These are phyloP conservation scores for Irpex sp. DNA, from an alignment of 1,284 basidiomycete genomes.

Conservation along the genomic window DNA sequence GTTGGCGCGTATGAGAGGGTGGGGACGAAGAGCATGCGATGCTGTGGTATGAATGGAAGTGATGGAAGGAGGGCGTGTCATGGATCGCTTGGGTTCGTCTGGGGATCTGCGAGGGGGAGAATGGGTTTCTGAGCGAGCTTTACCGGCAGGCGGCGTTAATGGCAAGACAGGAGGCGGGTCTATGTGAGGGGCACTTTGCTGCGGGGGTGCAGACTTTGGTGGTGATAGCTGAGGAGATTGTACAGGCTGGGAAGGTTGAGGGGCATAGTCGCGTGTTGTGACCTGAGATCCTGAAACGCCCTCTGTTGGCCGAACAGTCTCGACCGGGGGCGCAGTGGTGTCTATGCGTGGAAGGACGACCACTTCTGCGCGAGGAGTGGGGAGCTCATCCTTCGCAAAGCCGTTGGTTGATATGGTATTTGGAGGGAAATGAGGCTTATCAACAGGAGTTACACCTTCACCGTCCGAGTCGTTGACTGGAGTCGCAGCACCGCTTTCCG, in stretches of 20 bases:
- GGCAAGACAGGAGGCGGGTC: constrained; percentile 9
- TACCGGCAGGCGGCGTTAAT: constrained; percentile 21
- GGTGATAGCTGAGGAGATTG: neutral
- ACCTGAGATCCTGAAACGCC: constrained; percentile 19
- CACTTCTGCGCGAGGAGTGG: constrained; percentile 30
- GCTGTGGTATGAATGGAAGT: constrained; percentile 43
- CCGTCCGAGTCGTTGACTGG: constrained; percentile 48
- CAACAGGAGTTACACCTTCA: constrained; percentile 27
- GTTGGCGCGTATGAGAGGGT: constrained; percentile 69
- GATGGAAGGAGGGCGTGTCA: constrained; percentile 57
- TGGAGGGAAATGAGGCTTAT: constrained; percentile 16
- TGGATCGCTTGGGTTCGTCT: constrained; percentile 27
- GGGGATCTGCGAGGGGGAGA: constrained; percentile 35
- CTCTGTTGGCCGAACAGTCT: constrained; percentile 15
- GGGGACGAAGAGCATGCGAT: constrained; percentile 46
- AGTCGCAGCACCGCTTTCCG: constrained; percentile 66
- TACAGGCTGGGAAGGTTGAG: constrained; percentile 10
- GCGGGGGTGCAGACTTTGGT: constrained; percentile 19
- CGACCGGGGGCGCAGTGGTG: constrained; percentile 6
- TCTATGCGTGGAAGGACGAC: constrained; percentile 30
- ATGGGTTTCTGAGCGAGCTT: constrained; percentile 36
- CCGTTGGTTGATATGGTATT: constrained; percentile 17
- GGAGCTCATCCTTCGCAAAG: constrained; percentile 19
- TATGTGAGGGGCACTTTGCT: constrained; percentile 9
- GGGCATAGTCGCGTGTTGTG: constrained; percentile 16